Base-by-base conservation (phyloP, 2,329 filamentous ascomycete genomes). In the Hymenoscyphus albidus region DNA sequence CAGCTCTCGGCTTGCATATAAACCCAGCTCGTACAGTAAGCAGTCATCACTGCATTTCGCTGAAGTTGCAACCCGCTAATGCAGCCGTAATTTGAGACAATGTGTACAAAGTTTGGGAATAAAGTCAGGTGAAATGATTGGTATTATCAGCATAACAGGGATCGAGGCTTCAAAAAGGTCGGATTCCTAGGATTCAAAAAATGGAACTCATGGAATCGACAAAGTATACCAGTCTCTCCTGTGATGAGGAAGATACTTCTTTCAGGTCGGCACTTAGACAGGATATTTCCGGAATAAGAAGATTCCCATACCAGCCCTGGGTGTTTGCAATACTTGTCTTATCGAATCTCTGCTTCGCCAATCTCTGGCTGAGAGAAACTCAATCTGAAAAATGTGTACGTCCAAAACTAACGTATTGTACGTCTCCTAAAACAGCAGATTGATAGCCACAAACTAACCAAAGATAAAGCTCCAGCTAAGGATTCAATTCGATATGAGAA, bases 401-500 rank as follows among this genome's bases (percentile, higher is more conserved):
- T 27, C 59, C 59, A 32, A 42, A 61, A 61, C 16, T 61, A 18
- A 61, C 31, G 18, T 61, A 51, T 54, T 61, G 59, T 54, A 51
- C 13, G 59, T 9, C 38, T 27, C 12, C 18, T n/a, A 13, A 10
- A 40, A n/a, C 4, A 5, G 1, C 9, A 35, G 16, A 22, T 16
- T 54, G n/a, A 61, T 27, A 14, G 16, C 12, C 27, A 18, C 18
- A 31, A 5, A 54, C 18, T 54, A 22, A 54, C 10, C 27, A 10
- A 14, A 18, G 1, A 14, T 10, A 7, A 27, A 61, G 61, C 61
- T 18, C 61, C 61, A 3, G 35, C 55, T 10, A 58, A 59, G 38
- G n/a, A 31, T 18, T 31, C 58, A 27, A 63, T 54, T 18, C 18
- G 18, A 14, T 63, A 63, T 27, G 61, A 63, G 16, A 63, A 48